Conservation (phyloP, 805 yeast genomes). For the Candida ficus region DNA sequence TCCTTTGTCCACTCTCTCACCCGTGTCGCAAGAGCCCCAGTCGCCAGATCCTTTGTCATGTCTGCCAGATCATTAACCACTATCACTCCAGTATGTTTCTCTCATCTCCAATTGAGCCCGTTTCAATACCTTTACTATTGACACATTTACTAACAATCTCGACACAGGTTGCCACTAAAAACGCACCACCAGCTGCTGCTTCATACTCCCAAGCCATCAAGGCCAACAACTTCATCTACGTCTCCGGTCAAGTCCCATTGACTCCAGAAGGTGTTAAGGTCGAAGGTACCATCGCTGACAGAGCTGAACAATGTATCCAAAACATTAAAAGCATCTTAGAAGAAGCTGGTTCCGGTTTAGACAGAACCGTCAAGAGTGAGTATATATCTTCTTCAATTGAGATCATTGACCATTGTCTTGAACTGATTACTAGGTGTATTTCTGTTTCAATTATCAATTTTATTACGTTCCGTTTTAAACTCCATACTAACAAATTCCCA, state of each 20-base stretch:
- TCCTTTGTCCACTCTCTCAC: conserved; percentile 20
- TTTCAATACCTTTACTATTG: background rate
- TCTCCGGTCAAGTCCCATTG: conserved; percentile 93
- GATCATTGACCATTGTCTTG: background rate
- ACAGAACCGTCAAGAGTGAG: conserved; percentile 73
- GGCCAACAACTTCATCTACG: conserved; percentile 81
- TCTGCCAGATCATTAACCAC: conserved; percentile 28
- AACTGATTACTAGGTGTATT: no score
- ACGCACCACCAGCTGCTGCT: conserved; percentile 96
- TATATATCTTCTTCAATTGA: no score
- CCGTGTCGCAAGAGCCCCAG: conserved; percentile 20
- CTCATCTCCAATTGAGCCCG: background rate
- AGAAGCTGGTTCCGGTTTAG: conserved; percentile 80
- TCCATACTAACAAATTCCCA: conserved; percentile 11
- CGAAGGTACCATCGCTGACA: conserved; percentile 70
- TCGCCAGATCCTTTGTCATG: conserved; percentile 15
- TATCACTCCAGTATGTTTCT: conserved; percentile 29
- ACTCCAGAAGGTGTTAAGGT: conserved; percentile 78
- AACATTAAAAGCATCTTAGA: conserved; percentile 69
- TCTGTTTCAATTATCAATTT: no score
- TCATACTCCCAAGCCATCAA: conserved; percentile 94
- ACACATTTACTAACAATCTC: conserved; percentile 19
- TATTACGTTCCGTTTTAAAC: no score
- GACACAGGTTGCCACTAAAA: conserved; percentile 54
- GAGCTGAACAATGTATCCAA: conserved; percentile 68